Conservation (phyloP, 176 grass and related monocot genomes). For the Musa troglodytarum region DNA sequence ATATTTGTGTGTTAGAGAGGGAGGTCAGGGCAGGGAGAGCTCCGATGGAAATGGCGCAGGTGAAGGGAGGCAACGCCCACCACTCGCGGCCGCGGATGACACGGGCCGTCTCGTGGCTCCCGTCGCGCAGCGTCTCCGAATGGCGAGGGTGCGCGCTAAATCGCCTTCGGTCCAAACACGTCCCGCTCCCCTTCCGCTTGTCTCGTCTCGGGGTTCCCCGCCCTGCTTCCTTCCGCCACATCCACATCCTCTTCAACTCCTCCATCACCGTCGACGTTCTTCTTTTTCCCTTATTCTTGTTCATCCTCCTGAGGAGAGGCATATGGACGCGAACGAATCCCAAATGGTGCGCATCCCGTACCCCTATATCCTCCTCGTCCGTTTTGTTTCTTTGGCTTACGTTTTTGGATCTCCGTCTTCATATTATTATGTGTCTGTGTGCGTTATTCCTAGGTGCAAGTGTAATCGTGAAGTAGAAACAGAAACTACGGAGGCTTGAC, state of each 20-base stretch:
- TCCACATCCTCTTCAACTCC: not conserved
- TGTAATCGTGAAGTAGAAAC: too few species aligned
- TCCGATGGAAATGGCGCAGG: not conserved
- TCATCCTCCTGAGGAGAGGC: not conserved
- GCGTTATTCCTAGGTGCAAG: too few species aligned
- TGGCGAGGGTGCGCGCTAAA: not conserved
- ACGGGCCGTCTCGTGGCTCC: not conserved
- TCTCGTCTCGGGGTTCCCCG: not conserved
- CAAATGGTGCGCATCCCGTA: not conserved
- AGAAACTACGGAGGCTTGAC: too few species aligned
- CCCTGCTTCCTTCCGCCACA: constrained; percentile 2
- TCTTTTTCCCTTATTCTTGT: not conserved
- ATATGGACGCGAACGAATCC: not conserved
- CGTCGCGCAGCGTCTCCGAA: not conserved
- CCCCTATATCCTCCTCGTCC: not conserved
- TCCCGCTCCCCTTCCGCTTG: not conserved
- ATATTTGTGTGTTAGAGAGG: too few species aligned
- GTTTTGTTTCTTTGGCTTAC: not conserved
- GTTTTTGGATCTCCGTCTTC: too few species aligned
- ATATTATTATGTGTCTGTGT: too few species aligned
- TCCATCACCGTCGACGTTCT: not conserved
- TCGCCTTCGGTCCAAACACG: not conserved
- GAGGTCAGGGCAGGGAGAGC: not conserved
- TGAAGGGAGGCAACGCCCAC: not conserved
- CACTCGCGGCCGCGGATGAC: not conserved